phyloP scores from a whole-genome alignment of 345 rosid species.

The Pugionium cornutum region DNA sequence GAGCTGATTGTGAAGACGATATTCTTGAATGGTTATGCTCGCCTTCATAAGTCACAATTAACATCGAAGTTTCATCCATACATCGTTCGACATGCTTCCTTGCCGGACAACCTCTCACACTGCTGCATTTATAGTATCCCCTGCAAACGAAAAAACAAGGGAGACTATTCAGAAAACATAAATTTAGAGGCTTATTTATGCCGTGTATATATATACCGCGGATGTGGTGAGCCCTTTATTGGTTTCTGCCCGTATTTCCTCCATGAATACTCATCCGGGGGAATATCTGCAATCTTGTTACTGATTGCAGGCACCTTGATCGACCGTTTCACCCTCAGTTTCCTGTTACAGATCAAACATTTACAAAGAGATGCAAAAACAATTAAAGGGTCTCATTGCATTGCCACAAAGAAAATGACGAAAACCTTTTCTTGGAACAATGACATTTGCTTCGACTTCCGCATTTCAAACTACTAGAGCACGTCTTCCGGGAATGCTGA shows the following conservation, averaged over 20 bases:
- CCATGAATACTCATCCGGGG: too few relatives aligned
- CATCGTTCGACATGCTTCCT: constrained; percentile 58
- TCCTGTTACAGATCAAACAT: constrained; percentile 44
- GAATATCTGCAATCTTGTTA: too few relatives aligned
- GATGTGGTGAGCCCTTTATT: constrained; percentile 70
- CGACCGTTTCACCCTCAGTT: constrained; percentile 61
- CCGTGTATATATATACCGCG: constrained; percentile 47
- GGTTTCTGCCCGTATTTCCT: too few relatives aligned
- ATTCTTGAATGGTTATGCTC: constrained; percentile 36
- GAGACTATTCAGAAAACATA: background rate
- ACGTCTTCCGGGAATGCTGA: constrained; percentile 54
- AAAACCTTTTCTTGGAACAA: constrained; percentile 40
- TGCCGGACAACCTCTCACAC: constrained; percentile 56
- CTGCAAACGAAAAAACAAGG: constrained; percentile 38
- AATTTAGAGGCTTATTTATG: background rate
- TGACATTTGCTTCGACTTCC: constrained; percentile 54
- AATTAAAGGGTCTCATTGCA: background rate
- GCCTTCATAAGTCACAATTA: constrained; percentile 66
- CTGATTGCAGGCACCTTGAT: constrained; percentile 38
- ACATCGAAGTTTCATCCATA: constrained; percentile 69
- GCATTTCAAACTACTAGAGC: constrained; percentile 62
- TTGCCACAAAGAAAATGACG: constrained; percentile 1
- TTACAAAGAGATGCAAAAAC: constrained; percentile 16
- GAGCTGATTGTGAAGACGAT: constrained; percentile 53
- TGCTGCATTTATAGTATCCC: constrained; percentile 85